Evolutionary conservation across 2,329 filamentous ascomycete species (phyloP), one percentile per base, ranked within the genome.

Genomic region (Cladosporium sp.): DNA sequence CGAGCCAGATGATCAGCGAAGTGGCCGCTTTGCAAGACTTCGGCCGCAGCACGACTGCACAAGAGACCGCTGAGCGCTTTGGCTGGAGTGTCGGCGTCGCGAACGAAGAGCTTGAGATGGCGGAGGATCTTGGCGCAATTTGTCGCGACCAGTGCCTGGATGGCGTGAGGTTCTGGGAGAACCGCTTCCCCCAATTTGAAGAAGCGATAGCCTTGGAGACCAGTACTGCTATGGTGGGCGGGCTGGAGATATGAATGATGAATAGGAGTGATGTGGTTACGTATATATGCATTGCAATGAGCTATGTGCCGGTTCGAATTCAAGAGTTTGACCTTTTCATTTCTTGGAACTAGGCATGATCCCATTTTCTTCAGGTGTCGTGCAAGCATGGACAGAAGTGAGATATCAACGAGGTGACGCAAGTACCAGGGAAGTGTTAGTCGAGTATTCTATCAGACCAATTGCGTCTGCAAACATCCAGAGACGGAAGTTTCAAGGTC

Each of bases 1-100:
- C 90, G 83, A 83, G 54, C 73, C 82, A 49, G 26, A 67, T 70
- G 5, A 21, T n/a, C 14, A 32, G 47, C 15, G 44, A 54, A 11
- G 12, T 91, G 91, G 89, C 73, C 92, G 90, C 90, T 83, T 83
- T 57, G 74, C 82, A 49, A 47, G 55, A 34, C 34, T 97, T 92
- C 77, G 93, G 95, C 0, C 86, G 89, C 65, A 93, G 95, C 11
- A 89, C 98, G 32, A 97, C 93, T 15, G 92, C 93, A 1, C 92
- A 95, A 75, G 93, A 98, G 74, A 87, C 88, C 0, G 95, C 95
- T 0, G 92, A 96, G 77, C 84, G 88, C 59, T 99, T 99, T 78
- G 92, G 93, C 6, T 99, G 95, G 95, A 98, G 95, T 76, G 90
- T 99, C 8, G 95, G 95, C 10, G 94, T 99, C 26, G 95, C 95